A percentile compares a stretch with the other conserved stretches of the same genome.
phyloP scores from a whole-genome alignment of 495 filamentous ascomycete genomes.

The Elaphomyces granulatus region DNA sequence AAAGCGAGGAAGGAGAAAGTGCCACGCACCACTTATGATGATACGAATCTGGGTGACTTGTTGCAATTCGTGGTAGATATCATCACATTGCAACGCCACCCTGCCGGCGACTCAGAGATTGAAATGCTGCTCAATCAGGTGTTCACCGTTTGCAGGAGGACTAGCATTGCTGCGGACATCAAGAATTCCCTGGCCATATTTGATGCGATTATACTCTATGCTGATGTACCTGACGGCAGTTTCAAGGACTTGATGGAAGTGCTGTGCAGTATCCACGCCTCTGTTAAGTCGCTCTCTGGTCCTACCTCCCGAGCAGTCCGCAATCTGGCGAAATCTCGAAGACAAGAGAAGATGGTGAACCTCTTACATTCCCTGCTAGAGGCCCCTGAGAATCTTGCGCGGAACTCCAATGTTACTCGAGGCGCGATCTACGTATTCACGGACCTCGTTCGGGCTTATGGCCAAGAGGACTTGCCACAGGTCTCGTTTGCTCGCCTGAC shows the following conservation, averaged over 20 bases:
- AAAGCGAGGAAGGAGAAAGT: constrained; percentile 40
- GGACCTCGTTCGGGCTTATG: constrained; percentile 38
- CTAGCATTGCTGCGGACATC: constrained; percentile 58
- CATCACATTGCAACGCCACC: constrained; percentile 71
- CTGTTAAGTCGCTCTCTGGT: constrained; percentile 52
- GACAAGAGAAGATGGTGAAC: constrained; percentile 53
- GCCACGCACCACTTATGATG: constrained; percentile 37
- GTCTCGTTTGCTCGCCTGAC: constrained; percentile 36
- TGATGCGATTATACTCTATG: constrained; percentile 65
- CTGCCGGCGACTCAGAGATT: constrained; percentile 53
- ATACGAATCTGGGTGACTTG: constrained; percentile 50
- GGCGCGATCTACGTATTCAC: constrained; percentile 55
- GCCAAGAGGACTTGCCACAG: constrained; percentile 48
- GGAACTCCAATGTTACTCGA: constrained; percentile 48
- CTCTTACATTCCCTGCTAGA: constrained; percentile 49
- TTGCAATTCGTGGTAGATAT: constrained; percentile 65
- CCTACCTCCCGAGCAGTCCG: constrained; percentile 61
- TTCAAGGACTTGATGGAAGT: constrained; percentile 60
- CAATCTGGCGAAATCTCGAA: constrained; percentile 66
- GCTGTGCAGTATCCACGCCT: constrained; percentile 67
- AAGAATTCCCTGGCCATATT: constrained; percentile 62
- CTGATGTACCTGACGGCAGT: constrained; percentile 52
- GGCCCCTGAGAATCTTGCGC: constrained; percentile 30
- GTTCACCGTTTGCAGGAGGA: constrained; percentile 60
- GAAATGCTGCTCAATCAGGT: constrained; percentile 50